These are phyloP conservation scores for Ballota nigra DNA, from an alignment of 257 asterid genomes.

Conservation along the genomic window DNA sequence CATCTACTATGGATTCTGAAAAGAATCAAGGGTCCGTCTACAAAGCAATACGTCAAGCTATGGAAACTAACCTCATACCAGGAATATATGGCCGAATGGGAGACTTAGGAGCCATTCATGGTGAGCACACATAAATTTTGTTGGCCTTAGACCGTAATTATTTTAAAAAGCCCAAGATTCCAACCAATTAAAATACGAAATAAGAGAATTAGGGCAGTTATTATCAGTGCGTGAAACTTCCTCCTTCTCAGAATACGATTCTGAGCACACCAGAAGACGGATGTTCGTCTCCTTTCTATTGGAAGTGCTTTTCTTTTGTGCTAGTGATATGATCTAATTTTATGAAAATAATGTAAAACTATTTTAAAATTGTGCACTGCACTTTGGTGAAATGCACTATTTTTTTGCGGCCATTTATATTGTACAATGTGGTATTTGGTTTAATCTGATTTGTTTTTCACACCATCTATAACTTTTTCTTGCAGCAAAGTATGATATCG, in stretches of 20 bases:
- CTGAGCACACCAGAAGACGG: no score
- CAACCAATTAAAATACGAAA: not conserved
- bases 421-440: not conserved
- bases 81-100: slow-evolving; percentile 98
- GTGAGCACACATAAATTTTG: slow-evolving; percentile 35
- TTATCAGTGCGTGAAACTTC: not conserved
- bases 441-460: not conserved
- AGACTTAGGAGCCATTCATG: slow-evolving; percentile 95
- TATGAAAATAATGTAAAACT: not conserved
- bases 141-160: not conserved
- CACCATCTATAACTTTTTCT: slow-evolving; percentile 7
- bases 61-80: slow-evolving; percentile 62
- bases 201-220: not conserved
- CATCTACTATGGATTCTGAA: slow-evolving; percentile 77
- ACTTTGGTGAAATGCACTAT: not conserved
- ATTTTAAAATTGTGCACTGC: not conserved
- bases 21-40: slow-evolving; percentile 85
- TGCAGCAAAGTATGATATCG: slow-evolving; percentile 89
- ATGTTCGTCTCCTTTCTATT: no score
- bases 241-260: no score
- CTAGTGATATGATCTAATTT: not conserved
- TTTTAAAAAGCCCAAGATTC: not conserved
- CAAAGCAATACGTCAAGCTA: slow-evolving; percentile 86
- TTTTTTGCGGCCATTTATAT: not conserved
- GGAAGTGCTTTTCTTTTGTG: not conserved